Base-by-base conservation (phyloP, 306 rosid genomes). In the Quercus parvula region DNA sequence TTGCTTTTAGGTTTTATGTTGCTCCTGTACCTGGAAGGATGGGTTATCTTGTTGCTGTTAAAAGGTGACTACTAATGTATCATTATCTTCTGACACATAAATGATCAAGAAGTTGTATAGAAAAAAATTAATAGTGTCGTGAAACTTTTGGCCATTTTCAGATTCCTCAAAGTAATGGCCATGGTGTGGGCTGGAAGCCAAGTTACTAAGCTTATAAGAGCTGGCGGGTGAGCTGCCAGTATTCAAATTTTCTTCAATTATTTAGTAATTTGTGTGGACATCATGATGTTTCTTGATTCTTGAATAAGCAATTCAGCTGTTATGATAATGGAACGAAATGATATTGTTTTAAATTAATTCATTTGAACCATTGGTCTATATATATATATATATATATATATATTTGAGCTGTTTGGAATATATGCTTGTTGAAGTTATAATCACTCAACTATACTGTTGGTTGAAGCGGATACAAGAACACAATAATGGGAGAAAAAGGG, bases 161-260 rank as follows among this genome's bases (percentile, higher is more conserved):
- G 97, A 81, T 94, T 94, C 87, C 90, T 94, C 77, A 94, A 94
- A 84, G 70, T 91, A 81, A 87, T 94, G 98, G 97, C 97, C 63
- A 91, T 90, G 92, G 95, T 92, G 59, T 94, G 97, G 97, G 97
- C 97, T 15, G 97, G 98, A 67, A 94, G 98, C 92, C 97, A 89
- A 88, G 90, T 94, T 66, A 94, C 97, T 2, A 92, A 94, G 84
- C 94, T 94, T 75, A 20, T 84, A 75, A 89, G 98, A 88, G 97
- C 90, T n/a, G 95, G 90, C 71, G 97, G 97, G 98, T 91, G 82
- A 90, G 97, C 41, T 71, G n/a, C 75, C 44, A 78, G 46, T 54
- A 62, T 81, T 58, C 18, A 76, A 35, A 52, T 25, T 54, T 46
- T 6, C 7, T 73, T 28, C 35, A 6, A 44, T 56, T 5, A 46